Evolutionary conservation across 2,329 filamentous ascomycete species (phyloP).

Genomic region (Fusarium sp.): DNA sequence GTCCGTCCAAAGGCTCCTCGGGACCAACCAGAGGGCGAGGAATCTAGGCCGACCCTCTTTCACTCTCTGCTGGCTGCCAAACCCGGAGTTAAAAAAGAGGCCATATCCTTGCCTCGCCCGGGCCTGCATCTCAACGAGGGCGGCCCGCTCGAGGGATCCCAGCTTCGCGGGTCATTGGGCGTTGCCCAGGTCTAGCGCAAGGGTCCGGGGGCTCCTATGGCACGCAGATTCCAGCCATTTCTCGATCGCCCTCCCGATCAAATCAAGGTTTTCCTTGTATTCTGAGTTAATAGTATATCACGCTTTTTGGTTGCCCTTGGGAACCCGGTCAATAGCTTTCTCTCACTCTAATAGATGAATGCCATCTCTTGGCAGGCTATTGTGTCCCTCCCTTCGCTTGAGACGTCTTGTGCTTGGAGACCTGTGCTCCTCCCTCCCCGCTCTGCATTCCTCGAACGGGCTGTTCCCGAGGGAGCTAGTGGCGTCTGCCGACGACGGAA

Average conservation of each 20-base stretch:
- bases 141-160: constrained; percentile 22
- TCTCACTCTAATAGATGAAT: neutral
- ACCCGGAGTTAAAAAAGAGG: neutral
- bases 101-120: neutral
- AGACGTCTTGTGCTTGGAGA: neutral
- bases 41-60: neutral
- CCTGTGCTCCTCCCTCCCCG: neutral
- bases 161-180: constrained; percentile 21
- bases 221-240: constrained; percentile 30
- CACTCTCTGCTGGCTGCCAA: neutral
- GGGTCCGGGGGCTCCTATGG: constrained; percentile 4
- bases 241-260: neutral
- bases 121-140: neutral
- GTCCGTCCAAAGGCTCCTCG: neutral
- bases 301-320: neutral
- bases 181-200: constrained; percentile 12
- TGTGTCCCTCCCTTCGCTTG: constrained; percentile 17
- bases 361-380: constrained; percentile 2
- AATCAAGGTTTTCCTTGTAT: neutral
- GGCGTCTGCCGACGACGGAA: constrained; percentile 33
- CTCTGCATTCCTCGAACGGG: constrained; percentile 42
- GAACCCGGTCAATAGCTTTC: neutral
- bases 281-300: neutral
- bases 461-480: constrained; percentile 41
- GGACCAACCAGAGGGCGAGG: neutral